phyloP scores from a whole-genome alignment of 177 flowering plant species.

The Vitis hybrid region DNA sequence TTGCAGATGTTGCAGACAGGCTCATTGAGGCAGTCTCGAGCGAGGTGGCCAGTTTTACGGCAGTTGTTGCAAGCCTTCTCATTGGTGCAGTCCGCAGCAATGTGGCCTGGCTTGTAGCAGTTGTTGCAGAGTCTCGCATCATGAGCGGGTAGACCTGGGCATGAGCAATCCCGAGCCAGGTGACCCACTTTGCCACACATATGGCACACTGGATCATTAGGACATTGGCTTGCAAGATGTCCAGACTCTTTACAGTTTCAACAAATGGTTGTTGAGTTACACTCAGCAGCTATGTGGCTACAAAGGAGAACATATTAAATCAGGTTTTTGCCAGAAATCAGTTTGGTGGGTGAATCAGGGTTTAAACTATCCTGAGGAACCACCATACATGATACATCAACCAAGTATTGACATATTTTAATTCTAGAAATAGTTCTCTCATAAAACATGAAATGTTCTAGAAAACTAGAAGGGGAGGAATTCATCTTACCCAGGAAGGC shows the following conservation, averaged over 20 bases:
- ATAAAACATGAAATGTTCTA: not conserved
- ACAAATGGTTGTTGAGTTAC: constrained; percentile 24
- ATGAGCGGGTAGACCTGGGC: constrained; percentile 14
- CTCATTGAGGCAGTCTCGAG: constrained; percentile 31
- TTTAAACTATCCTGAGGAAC: no score
- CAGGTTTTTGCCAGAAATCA: no score
- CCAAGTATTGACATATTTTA: no score
- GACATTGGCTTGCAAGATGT: constrained; percentile 29
- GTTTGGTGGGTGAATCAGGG: no score
- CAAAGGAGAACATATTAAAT: not conserved
- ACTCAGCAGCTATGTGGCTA: constrained; percentile 34
- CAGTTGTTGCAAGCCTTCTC: constrained; percentile 41
- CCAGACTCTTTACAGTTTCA: constrained; percentile 38
- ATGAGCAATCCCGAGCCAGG: constrained; percentile 27
- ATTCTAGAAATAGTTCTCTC: no score
- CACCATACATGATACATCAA: no score
- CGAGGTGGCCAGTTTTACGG: constrained; percentile 35
- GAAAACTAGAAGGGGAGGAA: not conserved
- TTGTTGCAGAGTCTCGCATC: constrained; percentile 33
- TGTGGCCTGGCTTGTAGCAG: constrained; percentile 32
- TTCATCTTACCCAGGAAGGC: constrained; percentile 35
- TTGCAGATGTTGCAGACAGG: constrained; percentile 34
- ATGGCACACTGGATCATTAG: constrained; percentile 31
- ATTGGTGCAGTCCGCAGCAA: constrained; percentile 31
- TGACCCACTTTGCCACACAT: constrained; percentile 34